Evolutionary conservation across 331 rosid species (phyloP).

Genomic region (Ulmus americana): DNA sequence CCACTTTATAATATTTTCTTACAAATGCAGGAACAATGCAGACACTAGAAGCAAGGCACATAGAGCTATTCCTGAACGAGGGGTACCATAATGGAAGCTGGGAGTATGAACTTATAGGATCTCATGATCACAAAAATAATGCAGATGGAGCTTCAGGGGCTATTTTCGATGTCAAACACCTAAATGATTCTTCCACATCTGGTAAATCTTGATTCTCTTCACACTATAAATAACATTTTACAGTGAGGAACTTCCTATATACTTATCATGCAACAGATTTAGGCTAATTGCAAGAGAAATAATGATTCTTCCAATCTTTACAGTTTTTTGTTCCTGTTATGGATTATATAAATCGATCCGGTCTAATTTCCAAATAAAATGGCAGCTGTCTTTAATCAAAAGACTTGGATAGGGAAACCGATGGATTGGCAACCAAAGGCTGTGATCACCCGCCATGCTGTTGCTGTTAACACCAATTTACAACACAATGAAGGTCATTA

Average conservation of each 20-base stretch:
- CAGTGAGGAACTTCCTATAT: too few relatives aligned
- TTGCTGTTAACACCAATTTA: conserved; percentile 92
- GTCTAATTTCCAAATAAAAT: conserved; percentile 27
- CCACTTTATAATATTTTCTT: conserved; percentile 19
- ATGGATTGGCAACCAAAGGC: conserved; percentile 97
- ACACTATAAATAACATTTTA: too few relatives aligned
- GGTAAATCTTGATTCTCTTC: conserved; percentile 38
- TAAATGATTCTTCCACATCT: conserved; percentile 50
- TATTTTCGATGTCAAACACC: conserved; percentile 65
- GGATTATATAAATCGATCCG: neutral
- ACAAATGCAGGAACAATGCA: conserved; percentile 84
- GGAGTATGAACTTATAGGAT: conserved; percentile 76
- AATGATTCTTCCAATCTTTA: neutral
- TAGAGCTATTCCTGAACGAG: conserved; percentile 70
- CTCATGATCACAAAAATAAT: conserved; percentile 67
- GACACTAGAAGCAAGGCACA: conserved; percentile 86
- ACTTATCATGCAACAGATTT: neutral
- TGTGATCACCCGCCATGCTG: conserved; percentile 67
- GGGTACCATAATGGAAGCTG: conserved; percentile 69
- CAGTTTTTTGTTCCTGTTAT: neutral
- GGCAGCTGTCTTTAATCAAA: conserved; percentile 64
- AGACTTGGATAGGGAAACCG: conserved; percentile 68
- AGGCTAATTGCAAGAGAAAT: neutral
- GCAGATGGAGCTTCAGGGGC: conserved; percentile 82
- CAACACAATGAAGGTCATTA: conserved; percentile 77